Percentiles rank a stretch among this genome's conserved stretches.
Conservation (phyloP, 305 asterid genomes). For the Nicotiana rustica region DNA sequence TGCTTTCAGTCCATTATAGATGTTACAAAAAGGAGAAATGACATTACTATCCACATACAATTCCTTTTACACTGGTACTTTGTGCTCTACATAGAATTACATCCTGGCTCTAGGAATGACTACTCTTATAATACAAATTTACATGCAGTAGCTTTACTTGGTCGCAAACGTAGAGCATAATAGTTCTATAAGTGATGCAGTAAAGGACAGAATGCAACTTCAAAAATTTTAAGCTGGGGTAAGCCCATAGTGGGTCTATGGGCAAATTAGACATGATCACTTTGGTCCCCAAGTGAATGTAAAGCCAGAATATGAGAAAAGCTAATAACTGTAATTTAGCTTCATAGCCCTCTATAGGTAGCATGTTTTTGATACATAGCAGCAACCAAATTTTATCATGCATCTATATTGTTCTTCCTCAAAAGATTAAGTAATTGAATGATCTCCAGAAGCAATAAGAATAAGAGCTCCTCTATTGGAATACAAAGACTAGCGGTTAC, state of each 20-base stretch:
- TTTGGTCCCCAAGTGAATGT: conserved; percentile 25
- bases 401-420: neutral
- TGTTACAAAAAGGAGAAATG: conserved; percentile 3
- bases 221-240: neutral
- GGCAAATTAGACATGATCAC: conserved; percentile 10
- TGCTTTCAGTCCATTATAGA: conserved; percentile 13
- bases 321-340: neutral
- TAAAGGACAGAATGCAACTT: neutral
- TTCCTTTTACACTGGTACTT: neutral
- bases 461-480: neutral
- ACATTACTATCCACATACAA: neutral
- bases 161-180: neutral
- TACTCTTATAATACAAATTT: neutral
- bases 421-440: conserved; percentile 3
- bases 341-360: neutral
- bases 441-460: conserved; percentile 23
- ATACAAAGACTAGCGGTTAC: conserved; percentile 42
- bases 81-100: neutral
- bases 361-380: neutral
- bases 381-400: conserved; percentile 11
- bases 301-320: neutral
- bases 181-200: conserved; percentile 12
- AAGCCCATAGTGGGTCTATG: conserved; percentile 9
- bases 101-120: neutral
- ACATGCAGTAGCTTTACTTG: conserved; percentile 16